Base-by-base conservation (phyloP, 352 stramenopile genomes). In the Globisporangium canariense region DNA sequence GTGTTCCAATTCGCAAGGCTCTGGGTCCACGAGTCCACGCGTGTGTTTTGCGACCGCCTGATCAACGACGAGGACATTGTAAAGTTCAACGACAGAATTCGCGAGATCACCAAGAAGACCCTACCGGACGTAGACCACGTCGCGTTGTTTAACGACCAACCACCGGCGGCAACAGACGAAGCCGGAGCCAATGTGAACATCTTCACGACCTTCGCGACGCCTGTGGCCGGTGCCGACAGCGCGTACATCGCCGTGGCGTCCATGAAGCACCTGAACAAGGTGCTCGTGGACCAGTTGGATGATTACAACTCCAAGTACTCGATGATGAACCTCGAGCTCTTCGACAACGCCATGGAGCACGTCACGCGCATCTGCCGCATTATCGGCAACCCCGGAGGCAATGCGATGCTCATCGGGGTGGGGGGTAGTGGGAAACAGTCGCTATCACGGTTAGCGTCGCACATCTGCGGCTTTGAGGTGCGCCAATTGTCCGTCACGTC, bases 301-400 rank as follows among this genome's bases (percentile, higher is more conserved):
- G 81, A 98, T 67, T 98, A 98, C 80, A 98, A 98, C 71, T 98
- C 98, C 60, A 94, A 98, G 67, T 97, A 98, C 56, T 97, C 96
- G 53, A 98, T 97, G 86, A 99, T 99, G 97, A 98, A 99, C 66
- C 74, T 99, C 2, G 96, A 99, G 53, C 82, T 99, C 0, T 99
- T 99, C 59, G 90, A 98, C 70, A 97, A 99, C 62, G 97, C 97
- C 11, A 98, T 99, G 84, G 86, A 97, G 67, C 97, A 99, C 70
- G 85, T 99, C 43, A 98, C 95, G 22, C 90, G 96, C 36, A 99
- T 99, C 51, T 97, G 91, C 60, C 90, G 96, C 22, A 98, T 99
- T 68, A 98, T 99, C 62, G 88, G 96, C 34, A 98, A 98, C 71
- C 95, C 96, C 20, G 93, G 92, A 58, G 97, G 97, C 53, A 98